Evolutionary conservation across 768 basidiomycete species (phyloP).

Genomic region (Lentinula raphanica): DNA sequence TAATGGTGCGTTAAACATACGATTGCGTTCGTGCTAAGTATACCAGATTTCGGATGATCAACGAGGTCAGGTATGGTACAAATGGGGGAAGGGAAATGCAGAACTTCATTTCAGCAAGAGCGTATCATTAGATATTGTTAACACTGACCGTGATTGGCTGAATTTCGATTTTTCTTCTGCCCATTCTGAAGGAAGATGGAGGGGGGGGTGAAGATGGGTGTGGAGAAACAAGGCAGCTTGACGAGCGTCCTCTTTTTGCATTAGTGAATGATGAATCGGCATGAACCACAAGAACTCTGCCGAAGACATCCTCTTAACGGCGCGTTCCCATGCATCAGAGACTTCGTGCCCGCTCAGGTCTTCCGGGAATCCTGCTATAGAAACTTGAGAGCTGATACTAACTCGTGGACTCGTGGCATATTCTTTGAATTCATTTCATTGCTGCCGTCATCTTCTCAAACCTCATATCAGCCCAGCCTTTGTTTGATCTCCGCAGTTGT

Average conservation of each 20-base stretch:
- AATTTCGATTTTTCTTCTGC: slow-evolving; percentile 77
- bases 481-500: slow-evolving; percentile 2
- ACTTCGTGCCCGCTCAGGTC: slow-evolving; percentile 6
- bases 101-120: slow-evolving; percentile 3
- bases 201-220: neutral
- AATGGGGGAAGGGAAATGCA: slow-evolving; percentile 14
- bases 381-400: slow-evolving; percentile 1
- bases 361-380: slow-evolving; percentile 7
- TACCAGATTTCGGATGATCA: slow-evolving; percentile 28
- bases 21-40: slow-evolving; percentile 84
- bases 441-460: slow-evolving; percentile 7
- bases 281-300: slow-evolving; percentile 3
- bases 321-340: slow-evolving; percentile 4
- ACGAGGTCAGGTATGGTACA: slow-evolving; percentile 24
- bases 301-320: slow-evolving; percentile 6
- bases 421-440: neutral
- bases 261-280: slow-evolving; percentile 8
- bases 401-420: slow-evolving; percentile 1
- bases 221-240: slow-evolving; percentile 2
- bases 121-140: slow-evolving; percentile 14
- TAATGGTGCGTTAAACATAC: slow-evolving; percentile 19
- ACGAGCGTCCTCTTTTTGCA: slow-evolving; percentile 6
- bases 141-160: slow-evolving; percentile 70
- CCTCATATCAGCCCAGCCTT: neutral
- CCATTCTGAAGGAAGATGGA: slow-evolving; percentile 35